Base-by-base conservation (phyloP, 2,329 filamentous ascomycete species). In the Pseudogymnoascus sp. region DNA sequence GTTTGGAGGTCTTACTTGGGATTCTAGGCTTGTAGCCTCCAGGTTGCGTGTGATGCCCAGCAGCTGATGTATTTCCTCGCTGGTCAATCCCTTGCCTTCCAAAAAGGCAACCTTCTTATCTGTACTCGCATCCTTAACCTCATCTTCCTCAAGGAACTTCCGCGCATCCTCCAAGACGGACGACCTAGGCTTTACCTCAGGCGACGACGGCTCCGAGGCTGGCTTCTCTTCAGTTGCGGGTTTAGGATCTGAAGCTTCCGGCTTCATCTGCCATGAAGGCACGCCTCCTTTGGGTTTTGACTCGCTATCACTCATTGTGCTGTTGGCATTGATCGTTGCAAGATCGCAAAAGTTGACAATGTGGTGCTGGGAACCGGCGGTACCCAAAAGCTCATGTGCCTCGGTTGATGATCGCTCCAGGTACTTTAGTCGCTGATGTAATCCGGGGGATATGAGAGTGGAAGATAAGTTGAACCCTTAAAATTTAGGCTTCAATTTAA, bases 51-150 rank as follows among this genome's bases (percentile, higher is more conserved):
- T 62, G 6, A 71, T 66, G 7, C 74, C 78, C 66, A 96, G 76
- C 6, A 96, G 78, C 60, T 79, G 77, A 68, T 90, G 78, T 66
- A 96, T 90, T 66, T 93, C 86, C 34, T 81, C 79, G 4, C 82
- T 77, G 3, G 77, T 77, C 6, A 96, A 77, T 3, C 90, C 90
- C 74, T 97, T 97, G 61, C 84, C 84, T 71, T 86, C 82, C 1
- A 97, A 77, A 69, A 96, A 96, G 6, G 83, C 82, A 18, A 83
- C 79, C 77, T 96, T 96, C 75, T 86, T 87, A 63, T 90, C 87
- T 51, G 81, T 80, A 0, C 88, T 80, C 36, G 88, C 85, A 74
- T 87, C 78, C 64, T 83, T 85, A 64, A 96, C 89, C 18, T 81
- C 80, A 6, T 89, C 85, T 65, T 96, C 88, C 61, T 89, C 79